Conservation (phyloP, 1,139 yeast species). For the Candida sojae region DNA sequence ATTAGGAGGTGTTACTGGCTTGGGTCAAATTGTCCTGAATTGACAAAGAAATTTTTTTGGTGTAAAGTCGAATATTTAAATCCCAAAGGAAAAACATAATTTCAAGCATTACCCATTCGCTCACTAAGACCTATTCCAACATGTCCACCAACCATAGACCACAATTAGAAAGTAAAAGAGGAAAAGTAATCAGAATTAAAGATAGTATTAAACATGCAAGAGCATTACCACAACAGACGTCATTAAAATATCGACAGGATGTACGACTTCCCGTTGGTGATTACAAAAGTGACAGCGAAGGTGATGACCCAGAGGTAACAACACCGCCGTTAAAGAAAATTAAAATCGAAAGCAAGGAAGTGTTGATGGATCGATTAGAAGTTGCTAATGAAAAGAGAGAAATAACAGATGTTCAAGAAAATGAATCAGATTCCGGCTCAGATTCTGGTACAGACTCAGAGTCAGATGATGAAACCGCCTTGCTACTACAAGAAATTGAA, state of each 20-base stretch:
- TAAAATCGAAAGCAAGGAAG: constrained; percentile 6
- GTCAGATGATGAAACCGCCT: constrained; percentile 34
- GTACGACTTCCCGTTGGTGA: constrained; percentile 14
- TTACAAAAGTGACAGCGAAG: constrained; percentile 19
- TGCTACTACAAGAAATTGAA: constrained; percentile 53
- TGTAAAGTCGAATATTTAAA: too few relatives aligned
- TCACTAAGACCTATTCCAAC: neutral
- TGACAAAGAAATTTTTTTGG: too few relatives aligned
- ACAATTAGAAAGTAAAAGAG: constrained; percentile 83
- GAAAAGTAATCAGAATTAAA: constrained; percentile 47
- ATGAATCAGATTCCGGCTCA: constrained; percentile 10
- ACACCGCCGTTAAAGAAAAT: constrained; percentile 1
- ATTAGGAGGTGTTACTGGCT: too few relatives aligned
- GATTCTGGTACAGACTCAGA: constrained; percentile 14
- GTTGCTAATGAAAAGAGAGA: constrained; percentile 8
- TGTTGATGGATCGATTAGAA: constrained; percentile 15
- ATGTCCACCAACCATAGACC: constrained; percentile 77
- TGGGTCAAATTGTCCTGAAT: too few relatives aligned
- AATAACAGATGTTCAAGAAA: constrained; percentile 11
- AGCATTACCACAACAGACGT: constrained; percentile 68
- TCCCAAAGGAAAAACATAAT: too few relatives aligned
- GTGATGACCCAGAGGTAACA: constrained; percentile 26
- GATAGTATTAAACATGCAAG: constrained; percentile 65
- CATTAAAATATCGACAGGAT: constrained; percentile 59
- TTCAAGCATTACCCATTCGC: too few relatives aligned